Conservation (phyloP, 768 basidiomycete species). For the Tremella yokohamensis region DNA sequence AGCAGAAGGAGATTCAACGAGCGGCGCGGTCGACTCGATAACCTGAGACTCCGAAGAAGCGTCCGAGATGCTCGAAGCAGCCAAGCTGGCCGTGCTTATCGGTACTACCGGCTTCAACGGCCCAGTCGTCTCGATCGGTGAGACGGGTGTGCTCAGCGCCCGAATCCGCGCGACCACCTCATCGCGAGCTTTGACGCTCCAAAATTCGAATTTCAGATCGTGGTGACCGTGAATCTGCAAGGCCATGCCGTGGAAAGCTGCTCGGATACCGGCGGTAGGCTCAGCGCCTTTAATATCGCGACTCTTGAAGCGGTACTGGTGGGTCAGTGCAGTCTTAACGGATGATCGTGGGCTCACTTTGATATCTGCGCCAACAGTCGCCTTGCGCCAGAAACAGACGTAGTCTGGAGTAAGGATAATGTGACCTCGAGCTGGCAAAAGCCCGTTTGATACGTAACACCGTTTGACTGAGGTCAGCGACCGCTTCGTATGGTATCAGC, state of each 20-base stretch:
- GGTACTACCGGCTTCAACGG: background rate
- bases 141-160: background rate
- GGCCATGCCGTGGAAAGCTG: conserved; percentile 51
- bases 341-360: conserved; percentile 34
- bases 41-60: background rate
- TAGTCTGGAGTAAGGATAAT: conserved; percentile 43
- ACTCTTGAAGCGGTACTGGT: conserved; percentile 54
- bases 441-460: conserved; percentile 40
- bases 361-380: conserved; percentile 38
- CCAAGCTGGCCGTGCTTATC: background rate
- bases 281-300: conserved; percentile 54
- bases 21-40: background rate
- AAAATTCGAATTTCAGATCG: conserved; percentile 59
- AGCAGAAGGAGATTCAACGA: background rate
- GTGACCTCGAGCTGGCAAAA: conserved; percentile 47
- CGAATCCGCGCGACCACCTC: conserved; percentile 46
- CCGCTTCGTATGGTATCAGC: background rate
- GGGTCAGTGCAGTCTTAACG: conserved; percentile 10
- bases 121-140: background rate
- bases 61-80: background rate
- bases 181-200: conserved; percentile 53
- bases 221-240: conserved; percentile 56
- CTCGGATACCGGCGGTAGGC: conserved; percentile 44
- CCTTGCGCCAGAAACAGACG: conserved; percentile 48
- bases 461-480: conserved; percentile 40